phyloP scores from a whole-genome alignment of 768 basidiomycete species.

The Russula vinacea region DNA sequence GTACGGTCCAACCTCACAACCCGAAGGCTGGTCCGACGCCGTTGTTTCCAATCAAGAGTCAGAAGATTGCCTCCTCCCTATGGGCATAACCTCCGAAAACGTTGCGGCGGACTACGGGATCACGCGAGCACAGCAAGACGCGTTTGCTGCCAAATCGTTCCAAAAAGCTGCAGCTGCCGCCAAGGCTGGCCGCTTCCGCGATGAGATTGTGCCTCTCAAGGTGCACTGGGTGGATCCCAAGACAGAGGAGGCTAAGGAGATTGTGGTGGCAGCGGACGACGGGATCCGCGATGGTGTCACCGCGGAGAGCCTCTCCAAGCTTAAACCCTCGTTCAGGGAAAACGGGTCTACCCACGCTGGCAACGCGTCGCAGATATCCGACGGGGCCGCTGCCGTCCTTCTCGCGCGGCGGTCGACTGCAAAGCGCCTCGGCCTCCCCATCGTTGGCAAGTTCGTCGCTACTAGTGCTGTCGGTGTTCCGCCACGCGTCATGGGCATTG shows the following conservation, averaged over 20 bases:
- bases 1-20: slow-evolving; percentile 56
- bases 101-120: slow-evolving; percentile 76
- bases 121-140: slow-evolving; percentile 74
- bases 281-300: slow-evolving; percentile 87
- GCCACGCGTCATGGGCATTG: slow-evolving; percentile 87
- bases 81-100: slow-evolving; percentile 96
- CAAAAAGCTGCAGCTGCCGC: slow-evolving; percentile 78
- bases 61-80: slow-evolving; percentile 78
- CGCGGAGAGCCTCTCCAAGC: slow-evolving; percentile 67
- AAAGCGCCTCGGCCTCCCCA: slow-evolving; percentile 77
- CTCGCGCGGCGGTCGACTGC: slow-evolving; percentile 78
- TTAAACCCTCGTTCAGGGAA: slow-evolving; percentile 83
- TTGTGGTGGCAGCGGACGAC: slow-evolving; percentile 77
- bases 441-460: slow-evolving; percentile 80
- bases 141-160: slow-evolving; percentile 81
- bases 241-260: slow-evolving; percentile 61
- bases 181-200: slow-evolving; percentile 76
- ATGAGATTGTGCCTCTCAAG: slow-evolving; percentile 80
- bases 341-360: slow-evolving; percentile 78
- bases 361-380: slow-evolving; percentile 87
- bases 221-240: slow-evolving; percentile 69
- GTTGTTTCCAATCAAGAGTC: slow-evolving; percentile 66
- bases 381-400: slow-evolving; percentile 88
- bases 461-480: slow-evolving; percentile 74
- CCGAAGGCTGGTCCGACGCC: slow-evolving; percentile 59